Conservation (phyloP, 176 grass and related monocot species). For the Rhynchospora pubera region DNA sequence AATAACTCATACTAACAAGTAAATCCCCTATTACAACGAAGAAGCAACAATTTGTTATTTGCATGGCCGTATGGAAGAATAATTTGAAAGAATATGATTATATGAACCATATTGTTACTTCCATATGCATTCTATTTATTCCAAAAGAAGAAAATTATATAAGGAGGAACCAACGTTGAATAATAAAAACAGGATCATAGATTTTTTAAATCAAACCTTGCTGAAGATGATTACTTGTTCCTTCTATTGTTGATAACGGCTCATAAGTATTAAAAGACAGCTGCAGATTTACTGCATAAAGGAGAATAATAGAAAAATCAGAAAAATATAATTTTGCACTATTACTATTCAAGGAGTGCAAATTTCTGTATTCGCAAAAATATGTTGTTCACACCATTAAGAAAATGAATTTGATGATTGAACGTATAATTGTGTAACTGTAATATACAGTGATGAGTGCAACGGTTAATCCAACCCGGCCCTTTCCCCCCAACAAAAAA, state of each 20-base stretch:
- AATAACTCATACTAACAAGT: not conserved
- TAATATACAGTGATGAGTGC: not conserved
- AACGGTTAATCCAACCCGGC: not conserved
- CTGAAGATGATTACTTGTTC: slow-evolving; percentile 1
- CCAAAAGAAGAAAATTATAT: not conserved
- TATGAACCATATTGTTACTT: not conserved
- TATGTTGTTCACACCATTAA: not conserved
- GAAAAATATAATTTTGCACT: not conserved
- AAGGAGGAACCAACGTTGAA: not conserved
- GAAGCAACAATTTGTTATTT: not conserved
- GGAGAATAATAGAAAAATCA: not conserved
- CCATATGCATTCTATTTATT: not conserved
- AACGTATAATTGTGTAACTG: not conserved
- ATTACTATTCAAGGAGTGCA: not conserved
- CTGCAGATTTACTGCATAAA: slow-evolving; percentile 20
- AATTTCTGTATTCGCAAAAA: not conserved
- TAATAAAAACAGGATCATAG: not conserved
- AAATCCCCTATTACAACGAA: not conserved
- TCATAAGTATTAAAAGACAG: slow-evolving; percentile 18
- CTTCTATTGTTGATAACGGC: slow-evolving; percentile 6
- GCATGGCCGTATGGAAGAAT: not conserved
- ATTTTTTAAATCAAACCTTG: slow-evolving; percentile 15
- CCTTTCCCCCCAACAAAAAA: not conserved
- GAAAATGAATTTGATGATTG: not conserved
- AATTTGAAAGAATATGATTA: not conserved